Conservation (phyloP, 306 rosid genomes). For the Vigna unguiculata region DNA sequence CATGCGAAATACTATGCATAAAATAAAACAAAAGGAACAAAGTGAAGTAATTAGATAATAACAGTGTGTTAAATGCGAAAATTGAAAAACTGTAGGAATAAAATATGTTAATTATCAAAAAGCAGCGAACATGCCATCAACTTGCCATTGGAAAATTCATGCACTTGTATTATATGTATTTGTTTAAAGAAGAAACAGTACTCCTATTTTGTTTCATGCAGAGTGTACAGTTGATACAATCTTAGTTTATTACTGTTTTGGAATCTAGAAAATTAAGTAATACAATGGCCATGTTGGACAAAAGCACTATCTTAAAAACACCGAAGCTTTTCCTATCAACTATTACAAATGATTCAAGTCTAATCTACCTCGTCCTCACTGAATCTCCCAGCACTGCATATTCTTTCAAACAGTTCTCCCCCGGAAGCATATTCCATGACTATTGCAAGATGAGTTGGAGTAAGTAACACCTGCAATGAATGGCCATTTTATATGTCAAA, state of each 20-base stretch:
- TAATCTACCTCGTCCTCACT: constrained; percentile 90
- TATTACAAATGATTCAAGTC: constrained; percentile 1
- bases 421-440: constrained; percentile 99
- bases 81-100: not conserved
- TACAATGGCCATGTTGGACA: constrained; percentile 48
- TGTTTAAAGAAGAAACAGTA: constrained; percentile 18
- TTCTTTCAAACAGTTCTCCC: constrained; percentile 95
- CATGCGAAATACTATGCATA: constrained; percentile 18
- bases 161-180: not conserved
- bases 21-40: not conserved
- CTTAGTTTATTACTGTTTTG: constrained; percentile 17
- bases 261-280: constrained; percentile 36
- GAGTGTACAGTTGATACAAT: constrained; percentile 14
- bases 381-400: constrained; percentile 96
- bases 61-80: not conserved
- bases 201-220: constrained; percentile 30
- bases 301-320: constrained; percentile 46
- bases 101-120: not conserved
- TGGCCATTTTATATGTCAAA: constrained; percentile 11
- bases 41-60: not conserved
- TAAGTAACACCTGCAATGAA: constrained; percentile 69
- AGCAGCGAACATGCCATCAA: not conserved
- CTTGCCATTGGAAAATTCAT: constrained; percentile 39
- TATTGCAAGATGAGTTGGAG: constrained; percentile 90
- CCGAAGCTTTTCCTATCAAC: constrained; percentile 15